Evolutionary conservation across 2,329 filamentous ascomycete genomes (phyloP), one percentile per base, ranked within the genome.

Genomic region (Colletotrichum camelliae): DNA sequence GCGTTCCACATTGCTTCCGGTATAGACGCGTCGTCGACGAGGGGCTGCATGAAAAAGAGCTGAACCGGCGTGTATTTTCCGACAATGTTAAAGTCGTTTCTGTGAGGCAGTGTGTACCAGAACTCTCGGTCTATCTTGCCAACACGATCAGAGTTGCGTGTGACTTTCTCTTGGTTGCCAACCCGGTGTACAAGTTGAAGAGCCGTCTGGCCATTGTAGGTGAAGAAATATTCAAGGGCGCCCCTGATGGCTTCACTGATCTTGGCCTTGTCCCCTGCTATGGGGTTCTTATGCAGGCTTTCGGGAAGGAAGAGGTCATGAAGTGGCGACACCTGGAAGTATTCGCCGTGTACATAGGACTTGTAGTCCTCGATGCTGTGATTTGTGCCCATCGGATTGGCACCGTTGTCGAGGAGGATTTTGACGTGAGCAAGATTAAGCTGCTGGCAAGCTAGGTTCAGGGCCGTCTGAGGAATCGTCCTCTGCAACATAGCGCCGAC

Each of bases 301-400:
- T 58, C 69, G 3, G 69, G 62, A 18, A 72, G 62, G 55, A 72
- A 72, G n/a, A 72, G 35, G 15, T 72, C 62, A 33, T 75, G 73
- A 31, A 72, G 55, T n/a, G 73, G 69, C 18, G 73, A 67, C 3
- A 27, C 35, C 55, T 29, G 57, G 31, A 9, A 62, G 61, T 43
- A 71, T 12, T 71, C 52, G 1, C 67, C 61, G 12, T 33, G n/a
- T 5, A 27, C 7, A 13, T 7, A 5, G 61, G 10, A 4, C 18
- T n/a, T 31, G 16, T 8, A 48, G 31, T 61, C 37, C 7, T 29
- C 18, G 2, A 35, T 27, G 21, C 33, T 27, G 55, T 60, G 67
- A 35, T 61, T 31, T 12, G 29, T 58, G 2, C 55, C 60, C 9
- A 61, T 24, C 4, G 72, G 24, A 52, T 48, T 58, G 15, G 72